Conservation (phyloP, 1,284 basidiomycete genomes). For the Coniferiporia sulphurascens region DNA sequence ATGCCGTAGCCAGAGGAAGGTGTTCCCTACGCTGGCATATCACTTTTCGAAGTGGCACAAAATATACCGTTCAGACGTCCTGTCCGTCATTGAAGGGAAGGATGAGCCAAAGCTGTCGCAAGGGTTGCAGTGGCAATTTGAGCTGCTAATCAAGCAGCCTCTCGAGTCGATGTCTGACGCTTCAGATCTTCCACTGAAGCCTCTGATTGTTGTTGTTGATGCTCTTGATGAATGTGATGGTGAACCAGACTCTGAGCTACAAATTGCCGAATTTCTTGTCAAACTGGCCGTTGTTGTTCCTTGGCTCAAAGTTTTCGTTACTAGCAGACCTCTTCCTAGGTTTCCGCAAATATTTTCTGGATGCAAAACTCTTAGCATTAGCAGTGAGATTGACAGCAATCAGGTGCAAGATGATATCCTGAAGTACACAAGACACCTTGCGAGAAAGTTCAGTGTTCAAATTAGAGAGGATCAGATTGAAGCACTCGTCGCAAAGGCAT, state of each 20-base stretch:
- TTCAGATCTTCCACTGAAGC: neutral
- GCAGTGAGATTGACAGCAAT: neutral
- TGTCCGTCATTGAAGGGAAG: neutral
- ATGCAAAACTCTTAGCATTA: neutral
- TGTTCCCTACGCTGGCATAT: neutral
- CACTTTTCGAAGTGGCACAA: neutral
- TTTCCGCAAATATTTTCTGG: neutral
- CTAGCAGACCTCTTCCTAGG: neutral
- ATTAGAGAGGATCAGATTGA: conserved; percentile 17
- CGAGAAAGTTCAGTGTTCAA: neutral
- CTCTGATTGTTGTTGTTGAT: conserved; percentile 1
- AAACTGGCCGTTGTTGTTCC: neutral
- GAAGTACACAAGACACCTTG: neutral
- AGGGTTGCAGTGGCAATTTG: neutral
- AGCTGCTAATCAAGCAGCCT: neutral
- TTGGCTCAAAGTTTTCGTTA: neutral
- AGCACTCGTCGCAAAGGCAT: conserved; percentile 22
- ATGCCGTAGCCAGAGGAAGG: neutral
- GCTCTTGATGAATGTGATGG: conserved; percentile 8
- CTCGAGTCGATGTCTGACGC: neutral
- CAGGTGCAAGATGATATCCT: neutral
- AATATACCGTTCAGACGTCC: neutral
- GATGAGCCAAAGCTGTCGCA: neutral
- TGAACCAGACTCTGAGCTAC: too few relatives aligned
- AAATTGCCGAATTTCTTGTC: neutral